Base-by-base conservation (phyloP, 108 stramenopile genomes). In the Parmales sp. region DNA sequence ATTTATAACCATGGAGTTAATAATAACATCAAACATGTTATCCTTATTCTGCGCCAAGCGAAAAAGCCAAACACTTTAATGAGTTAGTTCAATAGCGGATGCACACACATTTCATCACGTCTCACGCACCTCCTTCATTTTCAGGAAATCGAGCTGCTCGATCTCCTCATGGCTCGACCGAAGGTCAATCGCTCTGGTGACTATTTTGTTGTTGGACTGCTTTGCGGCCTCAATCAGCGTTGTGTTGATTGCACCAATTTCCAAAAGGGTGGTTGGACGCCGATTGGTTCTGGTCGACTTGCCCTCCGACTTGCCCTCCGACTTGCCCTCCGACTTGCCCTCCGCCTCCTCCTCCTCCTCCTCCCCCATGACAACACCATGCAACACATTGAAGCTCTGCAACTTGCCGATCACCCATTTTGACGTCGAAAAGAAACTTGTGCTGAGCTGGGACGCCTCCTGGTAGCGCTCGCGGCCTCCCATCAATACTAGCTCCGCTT, bases 201-300 rank as follows among this genome's bases (percentile, higher is more conserved):
- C 39, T 34, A 71, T 44, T 46, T 66, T 75, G 45, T 68, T 74
- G 68, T 76, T 37, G 72, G 74, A 28, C 75, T 73, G 44, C n/a
- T 51, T 65, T 34, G 88, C 84, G 7, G 88, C 87, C 70, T 89
- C 87, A 36, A 92, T 45, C 0, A 96, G 85, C 73, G 93, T 88
- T 9, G 85, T 90, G 68, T 94, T 96, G 66, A 96, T 92, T 13
- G 93, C 93, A n/a, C 95, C 95, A 29, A 96, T 79, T 78, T 96
- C 95, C 37, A 96, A 74, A n/a, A 93, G 38, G 65, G 75, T 66
- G 19, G 83, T 71, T 2, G 72, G 65, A 71, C 87, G 76, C 73
- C 85, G 75, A 11, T 0, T 66, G 16, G 13, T 64, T 37, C n/a
- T 70, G 64, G 49, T 46, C 54, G 19, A 22, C 8, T 7, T 8